These are phyloP conservation scores for Favolaschia claudopus DNA, from an alignment of 768 basidiomycete species.

Conservation along the genomic window DNA sequence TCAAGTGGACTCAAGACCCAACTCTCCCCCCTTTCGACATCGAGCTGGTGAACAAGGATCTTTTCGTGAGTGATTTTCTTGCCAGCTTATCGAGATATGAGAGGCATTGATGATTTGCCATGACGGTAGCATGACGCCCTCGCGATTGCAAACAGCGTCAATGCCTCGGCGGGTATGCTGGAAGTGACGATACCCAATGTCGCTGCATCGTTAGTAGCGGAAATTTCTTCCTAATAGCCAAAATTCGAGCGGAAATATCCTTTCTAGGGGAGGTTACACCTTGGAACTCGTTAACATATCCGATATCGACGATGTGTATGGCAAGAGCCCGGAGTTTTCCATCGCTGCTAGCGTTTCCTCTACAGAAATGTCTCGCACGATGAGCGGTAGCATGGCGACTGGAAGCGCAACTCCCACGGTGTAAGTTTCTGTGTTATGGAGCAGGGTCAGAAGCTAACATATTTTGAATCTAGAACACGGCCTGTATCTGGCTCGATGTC, in stretches of 20 bases:
- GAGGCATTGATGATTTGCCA: too few relatives aligned
- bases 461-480: too few relatives aligned
- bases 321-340: conserved; percentile 6
- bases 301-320: conserved; percentile 20
- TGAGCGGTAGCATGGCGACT: background rate
- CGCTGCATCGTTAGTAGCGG: background rate
- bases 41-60: conserved; percentile 3
- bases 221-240: background rate
- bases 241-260: background rate
- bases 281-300: conserved; percentile 21
- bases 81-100: too few relatives aligned
- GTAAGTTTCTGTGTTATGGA: too few relatives aligned
- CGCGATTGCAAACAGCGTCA: conserved; percentile 25
- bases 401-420: background rate
- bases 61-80: background rate
- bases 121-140: conserved; percentile 4
- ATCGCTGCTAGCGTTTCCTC: conserved; percentile 9
- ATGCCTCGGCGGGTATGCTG: background rate
- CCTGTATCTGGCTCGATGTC: too few relatives aligned
- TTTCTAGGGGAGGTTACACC: conserved; percentile 18
- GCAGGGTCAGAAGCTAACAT: too few relatives aligned
- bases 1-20: conserved; percentile 3
- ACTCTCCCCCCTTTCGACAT: background rate
- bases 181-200: conserved; percentile 7
- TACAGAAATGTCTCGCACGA: background rate